Evolutionary conservation across 1,284 basidiomycete genomes (phyloP).

Genomic region (Boletus hoseneyae): DNA sequence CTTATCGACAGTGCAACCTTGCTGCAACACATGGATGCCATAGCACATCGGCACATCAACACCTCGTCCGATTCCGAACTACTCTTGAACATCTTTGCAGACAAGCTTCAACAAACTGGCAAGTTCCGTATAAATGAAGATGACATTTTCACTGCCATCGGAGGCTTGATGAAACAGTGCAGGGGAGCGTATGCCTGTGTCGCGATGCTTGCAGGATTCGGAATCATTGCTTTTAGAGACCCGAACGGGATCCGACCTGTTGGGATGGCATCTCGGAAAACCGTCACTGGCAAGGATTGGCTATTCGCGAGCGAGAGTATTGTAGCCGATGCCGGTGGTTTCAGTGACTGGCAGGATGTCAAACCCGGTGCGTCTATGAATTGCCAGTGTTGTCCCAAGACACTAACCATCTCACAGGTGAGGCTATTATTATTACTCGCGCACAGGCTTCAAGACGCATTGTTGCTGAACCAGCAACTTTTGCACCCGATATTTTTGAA

Average conservation of each 20-base stretch:
- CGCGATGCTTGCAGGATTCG: constrained; percentile 98
- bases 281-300: constrained; percentile 70
- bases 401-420: constrained; percentile 48
- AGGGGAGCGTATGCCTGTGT: constrained; percentile 96
- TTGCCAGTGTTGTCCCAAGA: neutral
- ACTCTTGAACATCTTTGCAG: constrained; percentile 95
- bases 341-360: constrained; percentile 91
- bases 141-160: constrained; percentile 95
- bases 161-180: constrained; percentile 84
- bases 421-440: constrained; percentile 94
- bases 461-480: constrained; percentile 66
- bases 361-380: constrained; percentile 63
- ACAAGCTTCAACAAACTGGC: constrained; percentile 97
- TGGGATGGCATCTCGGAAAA: constrained; percentile 72
- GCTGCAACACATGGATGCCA: constrained; percentile 91
- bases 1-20: constrained; percentile 91
- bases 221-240: constrained; percentile 97
- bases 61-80: constrained; percentile 98
- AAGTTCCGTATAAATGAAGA: constrained; percentile 99
- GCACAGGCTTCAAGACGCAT: constrained; percentile 69
- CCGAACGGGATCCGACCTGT: constrained; percentile 98
- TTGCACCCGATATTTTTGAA: constrained; percentile 99
- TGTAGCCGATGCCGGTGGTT: constrained; percentile 92
- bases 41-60: constrained; percentile 98
- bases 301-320: constrained; percentile 95